phyloP scores from a whole-genome alignment of 306 rosid genomes.

The Lablab purpureus region DNA sequence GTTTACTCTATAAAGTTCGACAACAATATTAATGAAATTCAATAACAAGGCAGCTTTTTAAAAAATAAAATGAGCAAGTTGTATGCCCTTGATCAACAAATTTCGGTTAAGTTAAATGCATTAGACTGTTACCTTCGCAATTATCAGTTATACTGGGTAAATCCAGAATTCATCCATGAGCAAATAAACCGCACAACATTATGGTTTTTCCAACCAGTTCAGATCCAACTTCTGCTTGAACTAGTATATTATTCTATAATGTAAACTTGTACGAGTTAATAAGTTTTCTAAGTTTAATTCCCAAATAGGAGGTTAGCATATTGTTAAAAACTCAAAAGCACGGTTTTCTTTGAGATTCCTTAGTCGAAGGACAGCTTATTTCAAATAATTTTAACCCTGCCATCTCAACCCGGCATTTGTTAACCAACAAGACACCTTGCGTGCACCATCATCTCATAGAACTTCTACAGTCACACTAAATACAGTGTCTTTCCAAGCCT shows the following conservation, averaged over 20 bases:
- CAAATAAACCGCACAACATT: not conserved
- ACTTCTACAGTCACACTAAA: not conserved
- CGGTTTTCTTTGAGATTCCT: not conserved
- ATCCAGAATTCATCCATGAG: slow-evolving; percentile 24
- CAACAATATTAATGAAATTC: not conserved
- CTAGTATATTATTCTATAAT: not conserved
- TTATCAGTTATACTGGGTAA: not conserved
- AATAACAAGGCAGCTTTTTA: slow-evolving; percentile 6
- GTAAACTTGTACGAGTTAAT: not conserved
- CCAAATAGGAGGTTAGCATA: not conserved
- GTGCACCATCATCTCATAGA: slow-evolving; percentile 30
- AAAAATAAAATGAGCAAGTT: not conserved
- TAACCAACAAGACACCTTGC: not conserved
- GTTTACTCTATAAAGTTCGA: too few species aligned
- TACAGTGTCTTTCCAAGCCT: not conserved
- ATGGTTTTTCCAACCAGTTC: not conserved
- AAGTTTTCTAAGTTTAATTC: not conserved
- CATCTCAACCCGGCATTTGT: not conserved
- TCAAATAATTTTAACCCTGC: not conserved
- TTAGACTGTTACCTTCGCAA: not conserved
- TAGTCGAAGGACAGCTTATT: slow-evolving; percentile 9
- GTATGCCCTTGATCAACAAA: not conserved
- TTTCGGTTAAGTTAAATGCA: slow-evolving; percentile 6
- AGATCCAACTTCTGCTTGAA: slow-evolving; percentile 19
- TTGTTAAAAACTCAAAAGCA: not conserved